Conservation (phyloP, 2,329 filamentous ascomycete species). For the Diplocarpon rosae region DNA sequence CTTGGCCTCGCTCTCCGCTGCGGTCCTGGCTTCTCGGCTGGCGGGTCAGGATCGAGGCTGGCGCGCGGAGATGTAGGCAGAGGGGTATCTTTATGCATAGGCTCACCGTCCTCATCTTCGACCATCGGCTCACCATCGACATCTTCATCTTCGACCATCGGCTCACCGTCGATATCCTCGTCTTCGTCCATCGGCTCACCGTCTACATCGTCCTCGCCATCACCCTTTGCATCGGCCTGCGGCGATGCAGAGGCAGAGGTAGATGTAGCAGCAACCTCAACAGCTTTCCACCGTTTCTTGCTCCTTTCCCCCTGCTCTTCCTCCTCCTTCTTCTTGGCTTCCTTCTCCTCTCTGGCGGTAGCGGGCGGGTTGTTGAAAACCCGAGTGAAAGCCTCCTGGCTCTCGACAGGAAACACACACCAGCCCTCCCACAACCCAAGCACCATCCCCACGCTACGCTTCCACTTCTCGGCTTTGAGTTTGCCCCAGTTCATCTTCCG, state of each 20-base stretch:
- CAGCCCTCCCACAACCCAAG: constrained; percentile 53
- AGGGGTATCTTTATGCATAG: constrained; percentile 34
- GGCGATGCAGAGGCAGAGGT: constrained; percentile 23
- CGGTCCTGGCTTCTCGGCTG: constrained; percentile 8
- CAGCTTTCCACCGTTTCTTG: constrained; percentile 28
- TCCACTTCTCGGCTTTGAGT: constrained; percentile 55
- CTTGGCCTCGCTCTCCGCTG: constrained; percentile 37
- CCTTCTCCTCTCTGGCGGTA: constrained; percentile 30
- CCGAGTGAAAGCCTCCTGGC: constrained; percentile 58
- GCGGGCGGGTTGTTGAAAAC: constrained; percentile 62
- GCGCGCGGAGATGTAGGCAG: constrained; percentile 13
- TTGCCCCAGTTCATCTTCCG: constrained; percentile 54
- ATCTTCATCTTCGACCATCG: constrained; percentile 28
- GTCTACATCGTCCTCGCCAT: constrained; percentile 35
- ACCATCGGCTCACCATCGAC: constrained; percentile 47
- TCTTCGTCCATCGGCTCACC: constrained; percentile 31
- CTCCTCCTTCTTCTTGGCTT: constrained; percentile 26
- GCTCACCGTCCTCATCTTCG: constrained; percentile 28
- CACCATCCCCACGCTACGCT: constrained; percentile 44
- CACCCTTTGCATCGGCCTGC: constrained; percentile 34
- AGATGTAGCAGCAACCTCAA: constrained; percentile 25
- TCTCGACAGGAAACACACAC: constrained; percentile 63
- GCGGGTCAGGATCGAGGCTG: not conserved
- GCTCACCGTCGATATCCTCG: constrained; percentile 29
- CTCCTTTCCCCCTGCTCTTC: constrained; percentile 20